phyloP scores from a whole-genome alignment of 106 monocot species.

The Allium fistulosum region DNA sequence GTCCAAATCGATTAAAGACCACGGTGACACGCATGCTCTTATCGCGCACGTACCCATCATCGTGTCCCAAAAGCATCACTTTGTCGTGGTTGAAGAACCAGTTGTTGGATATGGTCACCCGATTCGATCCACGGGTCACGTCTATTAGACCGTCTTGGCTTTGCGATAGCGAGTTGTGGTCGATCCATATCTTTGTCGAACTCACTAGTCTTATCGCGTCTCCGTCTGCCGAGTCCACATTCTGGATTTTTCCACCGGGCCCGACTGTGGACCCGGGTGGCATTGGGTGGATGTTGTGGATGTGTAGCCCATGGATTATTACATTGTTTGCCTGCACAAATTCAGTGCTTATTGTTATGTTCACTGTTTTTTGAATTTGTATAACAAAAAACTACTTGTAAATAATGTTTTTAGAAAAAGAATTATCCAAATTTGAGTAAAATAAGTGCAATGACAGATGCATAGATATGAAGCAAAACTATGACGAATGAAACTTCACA shows the following conservation, averaged over 20 bases:
- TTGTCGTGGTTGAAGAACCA: slow-evolving; percentile 82
- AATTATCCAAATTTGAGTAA: no score
- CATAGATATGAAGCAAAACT: no score
- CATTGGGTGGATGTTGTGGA: slow-evolving; percentile 27
- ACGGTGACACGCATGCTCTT: slow-evolving; percentile 44
- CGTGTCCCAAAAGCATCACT: slow-evolving; percentile 78
- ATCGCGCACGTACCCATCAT: slow-evolving; percentile 43
- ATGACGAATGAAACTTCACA: no score
- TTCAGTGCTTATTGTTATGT: no score
- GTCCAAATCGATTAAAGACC: slow-evolving; percentile 59
- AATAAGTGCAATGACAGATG: no score
- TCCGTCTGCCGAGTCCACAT: slow-evolving; percentile 26
- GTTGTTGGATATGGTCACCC: slow-evolving; percentile 76
- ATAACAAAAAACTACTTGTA: no score
- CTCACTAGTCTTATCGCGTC: slow-evolving; percentile 60
- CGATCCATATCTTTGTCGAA: slow-evolving; percentile 60
- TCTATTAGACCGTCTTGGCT: slow-evolving; percentile 68
- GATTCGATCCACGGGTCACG: slow-evolving; percentile 61
- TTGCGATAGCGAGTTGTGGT: slow-evolving; percentile 67
- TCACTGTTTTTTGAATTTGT: no score
- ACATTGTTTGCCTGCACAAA: slow-evolving; percentile 37
- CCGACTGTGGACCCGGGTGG: slow-evolving; percentile 17
- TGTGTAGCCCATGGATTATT: slow-evolving; percentile 70
- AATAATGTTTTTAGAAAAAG: no score
- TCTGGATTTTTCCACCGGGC: slow-evolving; percentile 16